Evolutionary conservation across 805 yeast species (phyloP).

Genomic region (Saccharomycopsis schoenii): DNA sequence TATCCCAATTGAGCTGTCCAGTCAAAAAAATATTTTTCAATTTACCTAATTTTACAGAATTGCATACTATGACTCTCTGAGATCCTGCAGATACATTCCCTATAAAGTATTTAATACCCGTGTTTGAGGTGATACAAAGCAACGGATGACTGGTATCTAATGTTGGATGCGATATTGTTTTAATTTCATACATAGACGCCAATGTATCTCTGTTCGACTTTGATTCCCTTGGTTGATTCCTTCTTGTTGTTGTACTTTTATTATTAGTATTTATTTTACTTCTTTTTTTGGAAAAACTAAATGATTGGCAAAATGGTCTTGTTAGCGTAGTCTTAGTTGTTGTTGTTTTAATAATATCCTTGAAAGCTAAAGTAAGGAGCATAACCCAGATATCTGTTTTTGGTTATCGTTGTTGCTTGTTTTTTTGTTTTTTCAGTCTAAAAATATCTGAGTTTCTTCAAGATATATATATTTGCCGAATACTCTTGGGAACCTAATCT

Average conservation of each 20-base stretch:
- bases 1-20: conserved; percentile 67
- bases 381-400: not conserved
- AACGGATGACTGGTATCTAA: conserved; percentile 41
- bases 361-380: not conserved
- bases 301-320: not conserved
- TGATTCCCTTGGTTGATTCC: not conserved
- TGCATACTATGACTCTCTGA: conserved; percentile 63
- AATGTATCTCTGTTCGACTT: not conserved
- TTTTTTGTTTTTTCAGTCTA: too few species aligned
- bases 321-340: not conserved
- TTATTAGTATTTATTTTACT: not conserved
- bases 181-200: conserved; percentile 10
- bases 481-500: too few species aligned
- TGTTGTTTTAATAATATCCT: not conserved
- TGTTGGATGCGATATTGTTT: conserved; percentile 27
- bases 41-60: conserved; percentile 45
- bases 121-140: conserved; percentile 34
- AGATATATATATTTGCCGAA: too few species aligned
- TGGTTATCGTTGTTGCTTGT: not conserved
- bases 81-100: conserved; percentile 84
- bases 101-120: conserved; percentile 51
- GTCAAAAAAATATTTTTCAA: conserved; percentile 62
- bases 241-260: not conserved
- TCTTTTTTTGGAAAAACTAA: not conserved
- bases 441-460: not conserved